These are phyloP conservation scores for Pythium vanterpoolii DNA, from an alignment of 352 stramenopile species.

Conservation along the genomic window DNA sequence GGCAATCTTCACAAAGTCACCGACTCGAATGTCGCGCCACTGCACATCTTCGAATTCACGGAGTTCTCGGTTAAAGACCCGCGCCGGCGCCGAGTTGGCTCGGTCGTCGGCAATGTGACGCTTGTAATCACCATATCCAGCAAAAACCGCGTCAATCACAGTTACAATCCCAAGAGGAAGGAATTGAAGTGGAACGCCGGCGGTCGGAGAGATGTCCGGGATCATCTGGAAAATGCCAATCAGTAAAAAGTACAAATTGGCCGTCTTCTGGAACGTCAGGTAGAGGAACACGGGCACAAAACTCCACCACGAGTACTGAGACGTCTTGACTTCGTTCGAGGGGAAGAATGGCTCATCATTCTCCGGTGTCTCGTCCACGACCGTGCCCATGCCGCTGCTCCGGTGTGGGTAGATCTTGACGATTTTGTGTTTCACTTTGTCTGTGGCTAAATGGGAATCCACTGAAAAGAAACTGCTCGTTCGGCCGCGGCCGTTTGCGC, in stretches of 20 bases:
- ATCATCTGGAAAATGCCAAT: constrained; percentile 90
- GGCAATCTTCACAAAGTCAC: constrained; percentile 78
- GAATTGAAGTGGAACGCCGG: constrained; percentile 82
- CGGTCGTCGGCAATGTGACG: constrained; percentile 73
- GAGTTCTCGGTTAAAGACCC: constrained; percentile 70
- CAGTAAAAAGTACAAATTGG: constrained; percentile 86
- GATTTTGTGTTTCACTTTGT: constrained; percentile 57
- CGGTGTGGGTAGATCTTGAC: constrained; percentile 60
- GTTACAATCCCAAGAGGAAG: constrained; percentile 79
- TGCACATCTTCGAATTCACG: constrained; percentile 83
- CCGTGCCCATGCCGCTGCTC: background rate
- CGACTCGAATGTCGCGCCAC: constrained; percentile 80
- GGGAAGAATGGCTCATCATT: constrained; percentile 42
- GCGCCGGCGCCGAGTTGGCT: constrained; percentile 64
- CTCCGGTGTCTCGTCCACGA: constrained; percentile 9
- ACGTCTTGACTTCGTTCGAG: constrained; percentile 82
- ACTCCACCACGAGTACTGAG: constrained; percentile 88
- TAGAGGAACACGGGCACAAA: constrained; percentile 87
- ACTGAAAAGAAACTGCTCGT: constrained; percentile 62
- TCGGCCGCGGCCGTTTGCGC: constrained; percentile 12
- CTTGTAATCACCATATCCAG: constrained; percentile 83
- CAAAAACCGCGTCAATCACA: constrained; percentile 81
- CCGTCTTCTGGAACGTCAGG: constrained; percentile 85
- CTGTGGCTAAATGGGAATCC: constrained; percentile 34
- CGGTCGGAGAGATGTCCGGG: constrained; percentile 71